These are phyloP conservation scores for Chalaropsis ovoidea DNA, from an alignment of 2,329 filamentous ascomycete species.

Conservation along the genomic window DNA sequence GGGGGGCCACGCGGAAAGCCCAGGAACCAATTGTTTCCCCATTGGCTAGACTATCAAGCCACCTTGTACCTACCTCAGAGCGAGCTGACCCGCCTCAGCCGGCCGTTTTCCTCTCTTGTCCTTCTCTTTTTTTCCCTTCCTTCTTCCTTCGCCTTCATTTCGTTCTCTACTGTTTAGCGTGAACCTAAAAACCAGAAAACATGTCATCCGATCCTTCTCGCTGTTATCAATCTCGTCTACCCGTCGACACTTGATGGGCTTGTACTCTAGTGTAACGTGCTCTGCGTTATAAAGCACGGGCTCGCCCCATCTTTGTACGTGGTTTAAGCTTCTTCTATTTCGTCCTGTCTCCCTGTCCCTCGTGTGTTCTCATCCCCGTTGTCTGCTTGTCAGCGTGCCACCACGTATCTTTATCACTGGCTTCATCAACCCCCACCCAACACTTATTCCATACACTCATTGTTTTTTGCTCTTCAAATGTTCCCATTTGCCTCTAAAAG, in stretches of 20 bases:
- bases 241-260: neutral
- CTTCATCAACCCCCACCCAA: neutral
- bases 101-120: neutral
- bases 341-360: neutral
- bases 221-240: slow-evolving; percentile 2
- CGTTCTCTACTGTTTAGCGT: neutral
- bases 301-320: neutral
- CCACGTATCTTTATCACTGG: neutral
- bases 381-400: neutral
- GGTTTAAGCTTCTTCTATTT: neutral
- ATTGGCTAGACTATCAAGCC: neutral
- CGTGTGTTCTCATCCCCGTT: neutral
- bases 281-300: neutral
- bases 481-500: neutral
- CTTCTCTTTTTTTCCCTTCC: slow-evolving; percentile 3
- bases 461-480: neutral
- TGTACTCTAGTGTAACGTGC: neutral
- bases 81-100: neutral
- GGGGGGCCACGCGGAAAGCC: too few species aligned
- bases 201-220: neutral
- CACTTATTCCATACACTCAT: neutral
- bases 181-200: neutral
- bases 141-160: neutral
- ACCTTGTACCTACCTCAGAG: neutral
- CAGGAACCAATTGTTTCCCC: too few species aligned